phyloP scores from a whole-genome alignment of 768 basidiomycete species.

The Suillus alpinus region DNA sequence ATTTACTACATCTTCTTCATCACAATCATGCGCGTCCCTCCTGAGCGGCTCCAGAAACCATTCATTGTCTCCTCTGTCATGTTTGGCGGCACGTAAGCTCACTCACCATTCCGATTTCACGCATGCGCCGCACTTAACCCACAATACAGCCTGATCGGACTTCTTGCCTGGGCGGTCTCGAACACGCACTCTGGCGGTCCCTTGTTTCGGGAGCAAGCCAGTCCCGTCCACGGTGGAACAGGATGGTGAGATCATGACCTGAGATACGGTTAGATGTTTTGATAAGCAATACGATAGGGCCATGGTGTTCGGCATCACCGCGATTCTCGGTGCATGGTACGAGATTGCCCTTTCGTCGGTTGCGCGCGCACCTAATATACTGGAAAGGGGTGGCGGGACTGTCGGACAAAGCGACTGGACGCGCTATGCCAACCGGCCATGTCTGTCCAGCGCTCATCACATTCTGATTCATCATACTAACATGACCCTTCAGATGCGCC shows the following conservation, averaged over 20 bases:
- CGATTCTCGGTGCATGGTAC: background rate
- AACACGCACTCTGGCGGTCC: slow-evolving; percentile 14
- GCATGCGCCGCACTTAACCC: background rate
- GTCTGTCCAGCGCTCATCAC: background rate
- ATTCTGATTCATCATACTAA: background rate
- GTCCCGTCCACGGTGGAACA: slow-evolving; percentile 6
- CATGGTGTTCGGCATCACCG: background rate
- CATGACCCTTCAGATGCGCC: background rate
- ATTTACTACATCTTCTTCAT: background rate
- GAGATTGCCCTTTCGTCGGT: background rate
- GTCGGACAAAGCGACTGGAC: background rate
- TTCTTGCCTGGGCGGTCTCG: slow-evolving; percentile 15
- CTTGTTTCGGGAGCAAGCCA: slow-evolving; percentile 10
- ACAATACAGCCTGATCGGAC: slow-evolving; percentile 14
- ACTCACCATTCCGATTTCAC: background rate
- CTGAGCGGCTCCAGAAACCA: background rate
- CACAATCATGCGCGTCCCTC: background rate
- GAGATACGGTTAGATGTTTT: background rate
- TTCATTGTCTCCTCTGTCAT: background rate
- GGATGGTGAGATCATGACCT: background rate
- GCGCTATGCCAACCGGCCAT: background rate
- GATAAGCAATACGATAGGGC: background rate
- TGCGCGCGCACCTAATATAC: background rate
- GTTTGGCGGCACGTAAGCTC: background rate
- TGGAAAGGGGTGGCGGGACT: background rate